Evolutionary conservation across 108 stramenopile genomes (phyloP), one percentile per base, ranked within the genome.

Genomic region (Skeletonema menzelii): DNA sequence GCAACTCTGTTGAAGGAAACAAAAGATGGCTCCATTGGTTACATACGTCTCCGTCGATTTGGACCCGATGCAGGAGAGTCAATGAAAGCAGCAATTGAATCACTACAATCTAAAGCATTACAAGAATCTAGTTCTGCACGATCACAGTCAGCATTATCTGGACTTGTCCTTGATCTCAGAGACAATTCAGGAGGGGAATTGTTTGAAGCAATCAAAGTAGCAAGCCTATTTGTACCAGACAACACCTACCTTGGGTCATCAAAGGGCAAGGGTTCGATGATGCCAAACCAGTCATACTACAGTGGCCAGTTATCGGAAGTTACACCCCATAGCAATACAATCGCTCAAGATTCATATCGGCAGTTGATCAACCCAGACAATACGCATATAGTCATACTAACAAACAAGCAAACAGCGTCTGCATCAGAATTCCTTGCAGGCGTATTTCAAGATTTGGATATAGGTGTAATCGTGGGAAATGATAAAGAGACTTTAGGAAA

Each of bases 391-490:
- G 22, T 53, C 2, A 10, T 53, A 53, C 49, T 53, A 0, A 53
- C 49, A 20, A 53, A 53, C 22, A 53, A 22, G 22, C 19, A 53
- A n/a, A 53, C 49, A 10, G 49, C 49, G 1, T 53, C 49, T 22
- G 49, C 49, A 53, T 53, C 49, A 22, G 49, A 53, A 17, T 53
- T 53, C 49, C 49, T 53, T 22, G 49, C 49, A 8, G 49, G 49
- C 6, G 49, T 53, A 6, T 53, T 53, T 53, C 49, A 53, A 53
- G 49, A 53, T 53, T 5, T 53, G 3, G 49, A 53, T 22, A 1
- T 53, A 42, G 49, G 49, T 53, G 49, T 53, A 8, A 53, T 53
- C 8, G 22, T 53, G 24, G 49, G 49, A 5, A 24, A 53, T 53
- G 49, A 53, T 7, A 53, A 22, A 53, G 49, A 53, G 8, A 53